These are phyloP conservation scores for Populus pruinosa DNA, from an alignment of 345 rosid genomes.

Conservation along the genomic window DNA sequence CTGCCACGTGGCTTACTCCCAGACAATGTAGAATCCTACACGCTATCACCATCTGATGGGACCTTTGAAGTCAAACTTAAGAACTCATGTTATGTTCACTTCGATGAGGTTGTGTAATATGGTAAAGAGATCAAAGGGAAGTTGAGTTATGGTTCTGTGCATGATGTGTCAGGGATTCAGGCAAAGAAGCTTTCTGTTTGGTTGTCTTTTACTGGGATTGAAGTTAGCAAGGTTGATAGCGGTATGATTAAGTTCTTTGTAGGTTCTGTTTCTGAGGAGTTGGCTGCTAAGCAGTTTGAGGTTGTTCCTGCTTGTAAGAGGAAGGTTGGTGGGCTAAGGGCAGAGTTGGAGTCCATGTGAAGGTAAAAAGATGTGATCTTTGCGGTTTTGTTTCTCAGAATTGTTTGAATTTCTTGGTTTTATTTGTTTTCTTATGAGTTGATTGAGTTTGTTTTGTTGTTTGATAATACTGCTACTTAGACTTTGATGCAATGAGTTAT, in stretches of 20 bases:
- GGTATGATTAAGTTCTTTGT: constrained; percentile 63
- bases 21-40: constrained; percentile 48
- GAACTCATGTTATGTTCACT: constrained; percentile 51
- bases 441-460: neutral
- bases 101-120: constrained; percentile 54
- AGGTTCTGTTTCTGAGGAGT: constrained; percentile 59
- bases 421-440: neutral
- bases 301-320: constrained; percentile 51
- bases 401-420: neutral
- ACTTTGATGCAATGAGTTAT: neutral
- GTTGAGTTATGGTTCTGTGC: constrained; percentile 55
- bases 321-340: constrained; percentile 23
- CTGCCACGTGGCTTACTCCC: constrained; percentile 76
- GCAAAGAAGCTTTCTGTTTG: constrained; percentile 66
- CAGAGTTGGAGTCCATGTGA: constrained; percentile 28
- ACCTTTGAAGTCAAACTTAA: constrained; percentile 46
- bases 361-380: constrained; percentile 10
- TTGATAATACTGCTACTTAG: neutral
- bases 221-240: constrained; percentile 24
- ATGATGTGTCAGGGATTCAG: constrained; percentile 54
- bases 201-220: constrained; percentile 61
- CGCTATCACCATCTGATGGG: constrained; percentile 36
- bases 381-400: neutral
- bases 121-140: constrained; percentile 51
- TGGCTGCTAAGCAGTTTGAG: constrained; percentile 56